These are phyloP conservation scores for Dittrichia graveolens DNA, from an alignment of 129 eudicot species.

Conservation along the genomic window DNA sequence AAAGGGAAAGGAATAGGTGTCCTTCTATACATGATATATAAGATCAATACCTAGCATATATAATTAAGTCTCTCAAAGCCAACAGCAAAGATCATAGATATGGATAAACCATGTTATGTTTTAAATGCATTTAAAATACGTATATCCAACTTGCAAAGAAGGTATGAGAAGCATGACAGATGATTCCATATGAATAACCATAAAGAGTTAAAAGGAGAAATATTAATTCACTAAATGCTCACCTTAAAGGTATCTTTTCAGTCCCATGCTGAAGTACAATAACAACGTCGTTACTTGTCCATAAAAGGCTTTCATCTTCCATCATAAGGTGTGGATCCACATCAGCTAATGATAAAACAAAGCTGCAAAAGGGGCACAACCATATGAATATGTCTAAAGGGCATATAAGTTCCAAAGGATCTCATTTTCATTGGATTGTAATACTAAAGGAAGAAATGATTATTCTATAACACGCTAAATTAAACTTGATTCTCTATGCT, in stretches of 20 bases:
- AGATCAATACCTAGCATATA: no score
- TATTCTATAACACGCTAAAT: conserved; percentile 4
- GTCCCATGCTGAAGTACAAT: conserved; percentile 82
- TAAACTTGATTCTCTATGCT: no score
- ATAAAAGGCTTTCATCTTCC: conserved; percentile 90
- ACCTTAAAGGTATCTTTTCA: conserved; percentile 89
- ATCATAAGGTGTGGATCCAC: conserved; percentile 93
- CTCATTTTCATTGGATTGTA: conserved; percentile 1
- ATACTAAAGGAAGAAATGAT: background rate
- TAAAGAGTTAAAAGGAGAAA: background rate
- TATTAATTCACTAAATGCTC: background rate
- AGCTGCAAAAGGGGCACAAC: conserved; percentile 46
- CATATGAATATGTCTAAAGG: conserved; percentile 8
- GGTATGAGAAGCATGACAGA: background rate
- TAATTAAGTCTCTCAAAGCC: no score
- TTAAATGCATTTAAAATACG: no score
- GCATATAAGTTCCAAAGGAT: background rate
- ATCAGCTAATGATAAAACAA: conserved; percentile 87
- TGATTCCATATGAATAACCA: background rate
- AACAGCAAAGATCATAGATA: no score
- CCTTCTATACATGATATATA: no score
- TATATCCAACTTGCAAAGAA: background rate
- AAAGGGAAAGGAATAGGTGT: no score
- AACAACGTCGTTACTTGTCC: conserved; percentile 86
- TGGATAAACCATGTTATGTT: no score